A percentile compares a stretch with the other conserved stretches of the same genome.
These are phyloP conservation scores for Ogataea trehalophila DNA, from an alignment of 805 yeast genomes.

Conservation along the genomic window DNA sequence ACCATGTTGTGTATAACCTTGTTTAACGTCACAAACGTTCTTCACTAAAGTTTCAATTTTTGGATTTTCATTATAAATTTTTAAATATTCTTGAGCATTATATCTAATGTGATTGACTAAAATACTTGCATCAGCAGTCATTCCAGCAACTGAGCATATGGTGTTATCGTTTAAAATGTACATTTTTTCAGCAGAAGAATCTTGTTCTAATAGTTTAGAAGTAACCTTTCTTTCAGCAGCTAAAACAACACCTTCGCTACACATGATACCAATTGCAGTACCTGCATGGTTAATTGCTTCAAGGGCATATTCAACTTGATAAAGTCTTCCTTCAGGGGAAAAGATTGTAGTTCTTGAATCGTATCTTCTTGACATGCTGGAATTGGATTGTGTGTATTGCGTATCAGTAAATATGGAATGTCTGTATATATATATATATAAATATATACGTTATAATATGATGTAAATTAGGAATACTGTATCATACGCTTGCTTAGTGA, in stretches of 20 bases:
- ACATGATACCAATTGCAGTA: conserved; percentile 73
- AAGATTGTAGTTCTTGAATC: conserved; percentile 98
- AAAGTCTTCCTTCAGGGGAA: conserved; percentile 97
- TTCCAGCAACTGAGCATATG: conserved; percentile 94
- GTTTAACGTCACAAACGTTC: conserved; percentile 87
- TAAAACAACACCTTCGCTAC: conserved; percentile 82
- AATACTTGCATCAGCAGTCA: conserved; percentile 95
- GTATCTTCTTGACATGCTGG: conserved; percentile 85
- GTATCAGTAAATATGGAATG: background rate
- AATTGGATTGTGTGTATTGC: background rate
- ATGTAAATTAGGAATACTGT: too few species aligned
- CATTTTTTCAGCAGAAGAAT: conserved; percentile 87
- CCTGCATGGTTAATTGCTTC: conserved; percentile 87
- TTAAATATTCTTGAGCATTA: conserved; percentile 77
- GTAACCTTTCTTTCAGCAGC: conserved; percentile 98
- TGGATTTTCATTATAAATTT: conserved; percentile 84
- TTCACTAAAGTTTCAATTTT: conserved; percentile 92
- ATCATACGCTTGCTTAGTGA: too few species aligned
- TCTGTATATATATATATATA: background rate
- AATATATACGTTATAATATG: too few species aligned
- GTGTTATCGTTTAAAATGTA: conserved; percentile 67
- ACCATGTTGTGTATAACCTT: conserved; percentile 98
- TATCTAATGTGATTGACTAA: conserved; percentile 83
- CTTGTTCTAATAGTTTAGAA: conserved; percentile 87
- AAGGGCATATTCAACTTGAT: conserved; percentile 87